Evolutionary conservation across 139 green algal genomes (phyloP).

Genomic region (Chlamydomonas asymmetrica): DNA sequence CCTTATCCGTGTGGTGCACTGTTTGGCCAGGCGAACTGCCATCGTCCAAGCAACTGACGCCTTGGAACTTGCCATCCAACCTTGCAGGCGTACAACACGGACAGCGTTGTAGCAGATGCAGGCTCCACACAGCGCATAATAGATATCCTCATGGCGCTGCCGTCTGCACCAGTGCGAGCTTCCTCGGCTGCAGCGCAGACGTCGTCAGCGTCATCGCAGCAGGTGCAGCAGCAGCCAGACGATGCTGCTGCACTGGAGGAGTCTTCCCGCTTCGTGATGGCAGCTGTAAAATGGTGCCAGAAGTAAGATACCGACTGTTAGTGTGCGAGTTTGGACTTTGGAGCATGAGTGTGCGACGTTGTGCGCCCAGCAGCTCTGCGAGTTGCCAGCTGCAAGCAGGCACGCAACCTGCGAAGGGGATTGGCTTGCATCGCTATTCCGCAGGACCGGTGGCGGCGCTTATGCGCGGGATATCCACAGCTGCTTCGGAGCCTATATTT

Average conservation of each 20-base stretch:
- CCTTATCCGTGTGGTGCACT: background rate
- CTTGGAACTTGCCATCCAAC: background rate
- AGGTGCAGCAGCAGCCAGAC: background rate
- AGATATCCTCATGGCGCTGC: slow-evolving; percentile 10
- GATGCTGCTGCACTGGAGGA: slow-evolving; percentile 24
- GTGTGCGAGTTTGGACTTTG: too few species aligned
- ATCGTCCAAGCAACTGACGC: background rate
- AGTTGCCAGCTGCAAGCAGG: too few species aligned
- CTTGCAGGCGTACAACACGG: slow-evolving; percentile 7
- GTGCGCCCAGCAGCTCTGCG: too few species aligned
- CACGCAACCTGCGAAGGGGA: too few species aligned
- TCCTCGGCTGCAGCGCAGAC: background rate
- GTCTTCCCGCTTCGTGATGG: slow-evolving; percentile 24
- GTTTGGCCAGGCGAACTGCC: too few species aligned
- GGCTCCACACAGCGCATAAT: background rate
- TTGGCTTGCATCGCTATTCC: too few species aligned
- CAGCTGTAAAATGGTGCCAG: slow-evolving; percentile 52
- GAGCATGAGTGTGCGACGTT: too few species aligned
- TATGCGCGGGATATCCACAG: background rate
- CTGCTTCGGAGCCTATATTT: slow-evolving; percentile 20
- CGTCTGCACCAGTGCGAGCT: slow-evolving; percentile 3
- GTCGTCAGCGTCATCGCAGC: background rate
- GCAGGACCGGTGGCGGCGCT: background rate
- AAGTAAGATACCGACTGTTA: too few species aligned
- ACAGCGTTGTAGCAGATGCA: background rate